Percentiles rank a stretch among this genome's conserved stretches.
phyloP scores from a whole-genome alignment of 2,329 filamentous ascomycete genomes.

The Stagonosporopsis vannaccii region DNA sequence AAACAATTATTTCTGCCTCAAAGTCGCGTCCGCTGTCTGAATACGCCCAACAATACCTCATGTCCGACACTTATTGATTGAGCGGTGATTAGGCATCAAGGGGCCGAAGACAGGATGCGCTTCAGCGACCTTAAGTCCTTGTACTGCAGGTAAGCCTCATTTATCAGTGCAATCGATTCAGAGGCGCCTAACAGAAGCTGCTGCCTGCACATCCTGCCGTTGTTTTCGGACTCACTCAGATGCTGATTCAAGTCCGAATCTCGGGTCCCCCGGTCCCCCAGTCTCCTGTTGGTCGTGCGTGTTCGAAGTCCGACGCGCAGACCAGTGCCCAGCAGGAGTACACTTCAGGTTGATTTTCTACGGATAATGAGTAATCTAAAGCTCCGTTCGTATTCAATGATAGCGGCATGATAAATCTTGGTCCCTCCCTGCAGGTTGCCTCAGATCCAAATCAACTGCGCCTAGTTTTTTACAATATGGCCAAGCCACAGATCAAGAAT shows the following conservation, averaged over 20 bases:
- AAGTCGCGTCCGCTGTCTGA: not conserved
- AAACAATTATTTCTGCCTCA: not conserved
- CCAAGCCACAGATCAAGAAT: not conserved
- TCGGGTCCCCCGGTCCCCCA: too few relatives aligned
- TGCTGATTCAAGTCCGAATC: constrained; percentile 1
- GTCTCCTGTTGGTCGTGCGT: too few relatives aligned
- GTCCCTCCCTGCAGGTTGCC: not conserved
- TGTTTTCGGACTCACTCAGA: not conserved
- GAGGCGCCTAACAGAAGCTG: not conserved
- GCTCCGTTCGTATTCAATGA: not conserved
- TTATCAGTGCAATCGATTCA: too few relatives aligned
- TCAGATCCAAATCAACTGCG: not conserved
- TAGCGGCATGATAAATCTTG: not conserved
- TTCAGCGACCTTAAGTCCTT: not conserved
- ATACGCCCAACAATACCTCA: not conserved
- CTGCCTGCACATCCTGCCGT: not conserved
- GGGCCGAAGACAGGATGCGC: not conserved
- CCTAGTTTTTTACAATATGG: not conserved
- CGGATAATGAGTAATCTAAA: constrained; percentile 1
- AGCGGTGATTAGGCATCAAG: not conserved
- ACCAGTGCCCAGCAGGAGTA: not conserved
- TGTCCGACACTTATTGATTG: not conserved
- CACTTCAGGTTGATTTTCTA: not conserved
- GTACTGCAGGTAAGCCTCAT: too few relatives aligned
- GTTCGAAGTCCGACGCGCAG: not conserved